Percentiles rank a stretch among this genome's conserved stretches.
Evolutionary conservation across 345 rosid species (phyloP).

Genomic region (Carallia pectinifolia): DNA sequence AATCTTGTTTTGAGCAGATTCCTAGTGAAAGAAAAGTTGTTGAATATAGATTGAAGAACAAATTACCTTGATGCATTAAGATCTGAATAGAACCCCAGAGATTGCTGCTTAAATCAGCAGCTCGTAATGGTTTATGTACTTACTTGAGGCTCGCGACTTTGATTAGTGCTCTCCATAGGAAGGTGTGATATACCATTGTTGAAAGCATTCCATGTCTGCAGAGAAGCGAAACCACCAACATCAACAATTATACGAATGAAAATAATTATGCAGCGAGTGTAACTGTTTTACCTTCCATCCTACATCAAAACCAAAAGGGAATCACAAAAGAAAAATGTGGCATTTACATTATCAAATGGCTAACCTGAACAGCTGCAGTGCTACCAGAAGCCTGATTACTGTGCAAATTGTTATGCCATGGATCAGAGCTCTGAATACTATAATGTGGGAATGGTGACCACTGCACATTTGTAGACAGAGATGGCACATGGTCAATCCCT

Average conservation of each 20-base stretch:
- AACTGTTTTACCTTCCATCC: background rate
- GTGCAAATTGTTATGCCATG: conserved; percentile 45
- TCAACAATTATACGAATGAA: background rate
- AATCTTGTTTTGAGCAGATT: conserved; percentile 30
- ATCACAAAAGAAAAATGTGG: background rate
- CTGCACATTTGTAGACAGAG: conserved; percentile 39
- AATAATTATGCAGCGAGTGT: background rate
- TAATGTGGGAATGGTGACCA: conserved; percentile 54
- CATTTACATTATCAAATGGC: conserved; percentile 10
- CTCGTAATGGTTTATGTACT: conserved; percentile 32
- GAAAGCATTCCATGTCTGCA: conserved; percentile 88
- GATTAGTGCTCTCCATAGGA: conserved; percentile 36
- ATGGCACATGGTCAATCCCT: conserved; percentile 40
- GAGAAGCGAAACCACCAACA: conserved; percentile 11
- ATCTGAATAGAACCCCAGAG: conserved; percentile 42
- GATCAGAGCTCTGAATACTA: conserved; percentile 38
- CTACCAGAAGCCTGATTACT: conserved; percentile 31
- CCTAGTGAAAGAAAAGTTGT: conserved; percentile 33
- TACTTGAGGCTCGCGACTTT: conserved; percentile 34
- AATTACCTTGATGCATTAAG: conserved; percentile 8
- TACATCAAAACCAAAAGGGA: background rate
- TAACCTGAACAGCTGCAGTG: conserved; percentile 45
- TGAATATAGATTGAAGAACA: conserved; percentile 19
- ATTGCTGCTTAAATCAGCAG: conserved; percentile 35
- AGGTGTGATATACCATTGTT: conserved; percentile 33